Evolutionary conservation across 805 yeast genomes (phyloP).

Genomic region (Cyberlindnera veronae): DNA sequence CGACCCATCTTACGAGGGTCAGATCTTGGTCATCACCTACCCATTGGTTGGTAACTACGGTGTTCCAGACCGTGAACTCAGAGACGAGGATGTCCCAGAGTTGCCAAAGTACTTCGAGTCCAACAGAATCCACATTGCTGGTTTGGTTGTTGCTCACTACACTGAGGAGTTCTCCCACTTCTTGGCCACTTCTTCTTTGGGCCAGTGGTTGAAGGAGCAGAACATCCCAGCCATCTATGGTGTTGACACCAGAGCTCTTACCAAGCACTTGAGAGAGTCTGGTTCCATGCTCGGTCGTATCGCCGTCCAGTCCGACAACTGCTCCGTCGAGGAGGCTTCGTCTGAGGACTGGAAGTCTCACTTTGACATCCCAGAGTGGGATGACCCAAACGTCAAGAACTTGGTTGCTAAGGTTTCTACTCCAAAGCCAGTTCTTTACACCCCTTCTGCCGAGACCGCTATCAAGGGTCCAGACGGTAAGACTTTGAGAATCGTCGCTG

Average conservation of each 20-base stretch:
- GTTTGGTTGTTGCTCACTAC: constrained; percentile 93
- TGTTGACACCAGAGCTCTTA: constrained; percentile 93
- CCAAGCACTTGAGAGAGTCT: constrained; percentile 85
- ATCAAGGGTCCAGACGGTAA: constrained; percentile 70
- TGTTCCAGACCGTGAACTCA: constrained; percentile 84
- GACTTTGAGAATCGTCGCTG: constrained; percentile 75
- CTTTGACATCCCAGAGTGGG: constrained; percentile 82
- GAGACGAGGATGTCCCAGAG: constrained; percentile 69
- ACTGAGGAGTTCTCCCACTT: constrained; percentile 94
- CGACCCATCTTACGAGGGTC: constrained; percentile 98
- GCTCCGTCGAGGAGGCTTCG: constrained; percentile 30
- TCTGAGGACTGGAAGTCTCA: constrained; percentile 53
- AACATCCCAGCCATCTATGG: constrained; percentile 96
- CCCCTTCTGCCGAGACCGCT: constrained; percentile 56
- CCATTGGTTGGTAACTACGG: constrained; percentile 98
- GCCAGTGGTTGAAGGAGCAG: constrained; percentile 88
- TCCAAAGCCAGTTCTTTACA: constrained; percentile 69
- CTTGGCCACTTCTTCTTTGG: constrained; percentile 88
- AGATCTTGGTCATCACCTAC: constrained; percentile 91
- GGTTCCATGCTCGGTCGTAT: constrained; percentile 95
- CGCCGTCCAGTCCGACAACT: constrained; percentile 50
- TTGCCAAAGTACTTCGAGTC: constrained; percentile 94
- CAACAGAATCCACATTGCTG: constrained; percentile 89
- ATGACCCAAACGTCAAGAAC: constrained; percentile 87
- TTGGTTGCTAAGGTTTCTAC: constrained; percentile 89